Evolutionary conservation across 495 filamentous ascomycete genomes (phyloP).

Genomic region (Parathielavia hyrcaniae): DNA sequence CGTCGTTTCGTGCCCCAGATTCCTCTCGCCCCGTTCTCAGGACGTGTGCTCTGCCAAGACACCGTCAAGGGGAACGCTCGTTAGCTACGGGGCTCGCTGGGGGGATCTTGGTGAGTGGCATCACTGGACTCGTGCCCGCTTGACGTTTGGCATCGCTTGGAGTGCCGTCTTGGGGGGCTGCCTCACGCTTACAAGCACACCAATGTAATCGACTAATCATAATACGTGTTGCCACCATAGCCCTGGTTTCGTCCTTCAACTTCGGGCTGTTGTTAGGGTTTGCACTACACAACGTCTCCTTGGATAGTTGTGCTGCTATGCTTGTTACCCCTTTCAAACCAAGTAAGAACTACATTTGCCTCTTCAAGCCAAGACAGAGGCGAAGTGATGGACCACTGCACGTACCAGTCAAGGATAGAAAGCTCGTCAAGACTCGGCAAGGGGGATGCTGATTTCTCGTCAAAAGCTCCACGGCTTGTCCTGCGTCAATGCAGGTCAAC

Average conservation of each 20-base stretch:
- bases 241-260: background rate
- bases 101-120: background rate
- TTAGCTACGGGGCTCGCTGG: background rate
- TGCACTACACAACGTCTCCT: background rate
- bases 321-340: slow-evolving; percentile 2
- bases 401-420: slow-evolving; percentile 27
- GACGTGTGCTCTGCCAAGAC: slow-evolving; percentile 3
- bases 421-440: slow-evolving; percentile 28
- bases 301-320: background rate
- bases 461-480: slow-evolving; percentile 31
- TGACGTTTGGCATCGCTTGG: background rate
- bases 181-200: background rate
- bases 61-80: background rate
- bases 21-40: background rate
- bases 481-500: slow-evolving; percentile 30
- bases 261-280: background rate
- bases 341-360: background rate
- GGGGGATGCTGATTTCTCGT: slow-evolving; percentile 30
- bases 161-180: background rate
- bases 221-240: background rate
- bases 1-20: background rate
- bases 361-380: background rate
- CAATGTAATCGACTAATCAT: background rate
- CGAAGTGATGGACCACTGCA: slow-evolving; percentile 31
- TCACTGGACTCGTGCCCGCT: background rate